Conservation (phyloP, 2,329 filamentous ascomycete species). For the Conoideocrella luteorostrata region DNA sequence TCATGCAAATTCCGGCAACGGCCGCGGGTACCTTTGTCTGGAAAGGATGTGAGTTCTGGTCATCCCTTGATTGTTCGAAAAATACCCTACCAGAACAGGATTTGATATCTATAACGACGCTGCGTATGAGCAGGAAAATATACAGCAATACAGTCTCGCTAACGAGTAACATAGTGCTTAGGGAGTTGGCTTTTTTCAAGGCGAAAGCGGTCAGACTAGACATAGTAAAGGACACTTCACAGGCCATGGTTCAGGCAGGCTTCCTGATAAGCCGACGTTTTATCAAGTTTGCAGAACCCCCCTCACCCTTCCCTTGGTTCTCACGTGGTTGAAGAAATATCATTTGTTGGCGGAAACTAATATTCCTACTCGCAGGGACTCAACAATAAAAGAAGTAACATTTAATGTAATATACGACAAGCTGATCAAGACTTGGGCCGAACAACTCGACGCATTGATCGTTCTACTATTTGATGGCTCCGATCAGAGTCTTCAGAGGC, state of each 20-base stretch:
- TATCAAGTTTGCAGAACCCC: background rate
- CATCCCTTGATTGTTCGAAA: too few relatives aligned
- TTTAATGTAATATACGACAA: background rate
- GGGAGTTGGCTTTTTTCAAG: background rate
- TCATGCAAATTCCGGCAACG: background rate
- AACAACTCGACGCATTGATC: background rate
- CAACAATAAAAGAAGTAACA: background rate
- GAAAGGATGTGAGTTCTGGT: constrained; percentile 1
- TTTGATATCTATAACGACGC: too few relatives aligned
- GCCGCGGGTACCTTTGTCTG: background rate
- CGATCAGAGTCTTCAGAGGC: background rate
- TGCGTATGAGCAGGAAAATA: too few relatives aligned
- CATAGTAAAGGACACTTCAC: background rate
- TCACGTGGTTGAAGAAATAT: too few relatives aligned
- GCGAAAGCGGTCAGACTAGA: background rate
- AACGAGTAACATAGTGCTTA: background rate
- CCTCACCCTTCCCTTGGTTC: background rate
- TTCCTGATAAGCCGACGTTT: background rate
- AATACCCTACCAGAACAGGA: too few relatives aligned
- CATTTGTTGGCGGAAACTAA: too few relatives aligned
- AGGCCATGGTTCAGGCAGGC: background rate
- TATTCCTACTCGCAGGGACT: background rate
- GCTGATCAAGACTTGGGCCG: background rate
- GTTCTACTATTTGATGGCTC: background rate
- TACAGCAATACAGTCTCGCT: background rate